Percentiles rank a stretch among this genome's conserved stretches.
phyloP scores from a whole-genome alignment of 768 basidiomycete genomes.

The Boletus vermiculosoides region DNA sequence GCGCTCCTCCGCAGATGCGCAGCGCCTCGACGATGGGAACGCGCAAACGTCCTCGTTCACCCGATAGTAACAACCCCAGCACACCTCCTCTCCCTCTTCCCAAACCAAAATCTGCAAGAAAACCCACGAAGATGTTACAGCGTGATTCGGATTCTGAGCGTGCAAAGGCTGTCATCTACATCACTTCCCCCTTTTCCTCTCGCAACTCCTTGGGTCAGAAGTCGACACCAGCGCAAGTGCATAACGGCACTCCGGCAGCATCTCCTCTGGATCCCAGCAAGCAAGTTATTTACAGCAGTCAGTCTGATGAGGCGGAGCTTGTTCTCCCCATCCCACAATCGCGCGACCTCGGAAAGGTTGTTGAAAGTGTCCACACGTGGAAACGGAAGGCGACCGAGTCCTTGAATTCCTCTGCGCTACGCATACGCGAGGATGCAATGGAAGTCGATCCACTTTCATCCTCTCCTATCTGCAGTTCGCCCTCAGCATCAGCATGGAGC shows the following conservation, averaged over 20 bases:
- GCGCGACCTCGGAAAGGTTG: conserved; percentile 31
- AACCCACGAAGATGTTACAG: conserved; percentile 19
- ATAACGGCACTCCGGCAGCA: background rate
- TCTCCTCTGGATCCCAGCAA: conserved; percentile 24
- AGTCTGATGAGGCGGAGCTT: conserved; percentile 65
- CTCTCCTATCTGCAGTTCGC: conserved; percentile 9
- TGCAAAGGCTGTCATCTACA: conserved; percentile 4
- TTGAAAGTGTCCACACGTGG: conserved; percentile 45
- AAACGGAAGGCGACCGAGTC: conserved; percentile 31
- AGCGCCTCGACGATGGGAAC: conserved; percentile 13
- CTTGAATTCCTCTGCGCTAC: conserved; percentile 5
- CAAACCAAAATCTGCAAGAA: conserved; percentile 23
- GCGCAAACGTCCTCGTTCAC: conserved; percentile 30
- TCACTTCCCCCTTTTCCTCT: conserved; percentile 17
- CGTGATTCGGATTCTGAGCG: conserved; percentile 5
- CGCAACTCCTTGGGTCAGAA: conserved; percentile 37
- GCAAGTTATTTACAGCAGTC: conserved; percentile 58
- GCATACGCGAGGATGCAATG: conserved; percentile 12
- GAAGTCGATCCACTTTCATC: conserved; percentile 15
- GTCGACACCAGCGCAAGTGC: conserved; percentile 2
- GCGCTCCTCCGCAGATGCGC: conserved; percentile 5
- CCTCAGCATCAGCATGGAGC: conserved; percentile 3
- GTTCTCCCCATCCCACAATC: conserved; percentile 27
- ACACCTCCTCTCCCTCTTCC: conserved; percentile 2
- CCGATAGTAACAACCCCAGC: conserved; percentile 11